These are phyloP conservation scores for Croton laevigatus DNA, from an alignment of 441 rosid species.

Conservation along the genomic window DNA sequence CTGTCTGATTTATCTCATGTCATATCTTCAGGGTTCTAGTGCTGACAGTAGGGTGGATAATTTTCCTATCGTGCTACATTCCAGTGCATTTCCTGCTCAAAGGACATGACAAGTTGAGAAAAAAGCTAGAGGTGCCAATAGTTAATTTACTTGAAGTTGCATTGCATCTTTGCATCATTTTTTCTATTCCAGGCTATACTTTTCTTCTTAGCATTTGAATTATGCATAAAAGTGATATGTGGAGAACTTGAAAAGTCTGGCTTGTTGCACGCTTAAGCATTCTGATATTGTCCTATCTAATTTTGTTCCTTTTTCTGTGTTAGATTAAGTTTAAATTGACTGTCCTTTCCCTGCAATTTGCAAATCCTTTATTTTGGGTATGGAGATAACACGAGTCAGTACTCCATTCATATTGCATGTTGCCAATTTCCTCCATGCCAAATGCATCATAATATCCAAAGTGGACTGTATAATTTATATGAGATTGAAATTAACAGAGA, in stretches of 20 bases:
- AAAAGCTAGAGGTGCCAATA: conserved; percentile 63
- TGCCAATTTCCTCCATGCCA: not conserved
- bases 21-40: conserved; percentile 57
- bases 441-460: not conserved
- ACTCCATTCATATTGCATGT: not conserved
- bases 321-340: not conserved
- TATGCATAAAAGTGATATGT: not conserved
- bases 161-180: conserved; percentile 7
- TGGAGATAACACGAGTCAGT: too few relatives aligned
- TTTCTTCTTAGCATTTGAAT: not conserved
- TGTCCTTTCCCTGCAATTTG: not conserved
- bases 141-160: not conserved
- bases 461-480: not conserved
- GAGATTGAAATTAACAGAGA: not conserved
- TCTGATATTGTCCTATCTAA: not conserved
- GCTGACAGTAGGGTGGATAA: conserved; percentile 82
- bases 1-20: conserved; percentile 9
- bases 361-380: not conserved
- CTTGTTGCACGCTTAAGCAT: not conserved
- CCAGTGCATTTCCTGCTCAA: conserved; percentile 72
- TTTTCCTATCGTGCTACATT: conserved; percentile 73
- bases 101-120: conserved; percentile 77
- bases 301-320: not conserved
- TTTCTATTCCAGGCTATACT: not conserved
- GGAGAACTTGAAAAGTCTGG: not conserved